Evolutionary conservation across 2,329 filamentous ascomycete species (phyloP), one percentile per base, ranked within the genome.

Genomic region (Colletotrichum sp.): DNA sequence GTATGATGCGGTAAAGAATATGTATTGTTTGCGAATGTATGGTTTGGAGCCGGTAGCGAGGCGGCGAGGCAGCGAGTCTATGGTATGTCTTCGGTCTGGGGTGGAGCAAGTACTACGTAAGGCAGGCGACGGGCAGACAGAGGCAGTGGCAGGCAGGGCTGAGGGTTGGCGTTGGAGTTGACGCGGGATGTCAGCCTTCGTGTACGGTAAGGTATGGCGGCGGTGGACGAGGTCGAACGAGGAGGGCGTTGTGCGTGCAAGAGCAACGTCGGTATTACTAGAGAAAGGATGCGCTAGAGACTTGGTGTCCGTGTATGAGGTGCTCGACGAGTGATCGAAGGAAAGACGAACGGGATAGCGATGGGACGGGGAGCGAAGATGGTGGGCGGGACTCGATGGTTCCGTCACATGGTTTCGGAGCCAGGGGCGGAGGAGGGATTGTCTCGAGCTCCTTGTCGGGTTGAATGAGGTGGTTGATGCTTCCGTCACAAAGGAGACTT

Each of bases 351-450:
- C 49, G 73, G 55, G 49, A 57, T 52, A 71, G 59, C 34, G 73
- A 76, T 74, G 64, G 67, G 67, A 44, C 32, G 57, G 62, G 62
- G 59, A 69, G 64, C 65, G 74, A 76, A 74, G 65, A 69, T 69
- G 59, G 59, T 76, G 74, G 70, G 74, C 74, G 69, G 71, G 34
- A 74, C 59, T 76, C 64, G 74, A 76, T 76, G 74, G 74, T 76
- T 76, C 74, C 74, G 74, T 76, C 74, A 76, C 74, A 76, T 76
- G 74, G 74, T 76, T 76, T 76, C 71, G 74, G 59, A 76, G 74
- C 70, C 74, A 76, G 74, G 70, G 65, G 70, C 74, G 55, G 71
- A 76, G 57, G 74, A 60, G 70, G 64, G 49, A 69, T 74, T 67
- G 70, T 74, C 59, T 76, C 59, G 65, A 74, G 70, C 64, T 73